Evolutionary conservation across 371 early-diverging fungal genomes (phyloP), one percentile per base, ranked within the genome.

Genomic region (Apophysomyces trapeziformis): DNA sequence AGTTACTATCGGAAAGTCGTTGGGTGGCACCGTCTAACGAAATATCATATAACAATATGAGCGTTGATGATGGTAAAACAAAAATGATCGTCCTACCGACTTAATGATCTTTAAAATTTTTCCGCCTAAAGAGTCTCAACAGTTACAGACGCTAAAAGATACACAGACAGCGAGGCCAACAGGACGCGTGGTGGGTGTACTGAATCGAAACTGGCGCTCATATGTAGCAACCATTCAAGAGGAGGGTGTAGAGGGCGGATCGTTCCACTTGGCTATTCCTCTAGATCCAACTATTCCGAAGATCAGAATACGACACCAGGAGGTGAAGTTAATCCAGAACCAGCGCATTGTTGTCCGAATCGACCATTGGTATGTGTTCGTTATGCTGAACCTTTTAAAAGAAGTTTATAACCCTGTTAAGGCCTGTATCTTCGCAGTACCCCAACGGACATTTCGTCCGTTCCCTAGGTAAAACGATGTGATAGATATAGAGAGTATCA

Each of bases 381-480:
- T 18, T 16, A 5, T 50, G 7, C 45, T 9, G 6, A 41, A 37
- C 36, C 38, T 67, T 41, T 58, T 47, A 6, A 38, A 66, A 8
- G 43, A 64, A 36, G 47, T 57, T 57, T 50, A 16, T 32, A 11
- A 44, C 64, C 63, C 39, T 36, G 41, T 41, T 21, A 60, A 84
- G 79, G 83, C 88, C 88, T 1, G 74, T 77, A 18, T 83, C 85
- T 67, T 88, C 90, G 4, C 88, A 87, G 72, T 93, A 93, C 72
- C 97, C 97, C 9, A 85, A 88, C 44, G 97, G 97, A 12, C 97
- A 97, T 76, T 96, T 91, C 78, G 92, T 97, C 38, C 85, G 92
- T 39, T 87, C 87, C 1, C 82, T 97, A 44, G 96, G 78, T 77
- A 69, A 57, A 3, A 26, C 0, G 32, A 26, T 26, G 32, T 26